Evolutionary conservation across 768 basidiomycete genomes (phyloP), one percentile per base, ranked within the genome.

Genomic region (Boletellus sp.): DNA sequence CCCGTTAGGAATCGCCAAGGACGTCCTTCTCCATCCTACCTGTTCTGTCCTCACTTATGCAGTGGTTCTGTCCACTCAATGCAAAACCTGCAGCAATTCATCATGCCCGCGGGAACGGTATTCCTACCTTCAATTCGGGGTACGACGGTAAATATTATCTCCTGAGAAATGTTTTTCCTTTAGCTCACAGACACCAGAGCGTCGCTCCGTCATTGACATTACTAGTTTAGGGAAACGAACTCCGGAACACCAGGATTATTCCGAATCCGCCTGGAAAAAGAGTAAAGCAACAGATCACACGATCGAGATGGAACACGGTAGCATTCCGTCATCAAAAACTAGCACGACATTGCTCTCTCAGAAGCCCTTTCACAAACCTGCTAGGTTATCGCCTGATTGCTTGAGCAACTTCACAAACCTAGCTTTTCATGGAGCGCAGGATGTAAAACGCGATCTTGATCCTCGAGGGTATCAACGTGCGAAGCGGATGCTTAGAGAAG

Each of bases 401-500:
- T 33, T 42, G 17, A 49, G 24, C 8, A 52, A 46, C 22, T 12
- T 48, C 33, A 28, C 20, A n/a, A n/a, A 4, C 16, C 7, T 41
- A 15, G 15, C 39, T 3, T 15, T 35, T 20, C 23, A 37, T 26
- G 41, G 37, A 35, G 17, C 41, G 4, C 61, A 48, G 22, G 20
- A 54, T 39, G 47, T 38, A 6, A 64, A 46, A 19, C 23, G 53
- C 37, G 48, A 60, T n/a, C 74, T 70, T 23, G 79, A 86, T 60
- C 90, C 87, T 0, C 85, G 89, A 36, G 81, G 86, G 45, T 97
- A 94, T 67, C 74, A 83, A 32, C 74, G 81, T 35, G 93, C 94
- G 16, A 89, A 88, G 70, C 84, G 85, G 63, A 83, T 83, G 55
- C 74, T 98, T 35, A 89, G 89, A 67, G 84, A 81, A 53, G 95